Evolutionary conservation across 2,329 filamentous ascomycete genomes (phyloP).

Genomic region (Chrysoporthe deuterocubensis): DNA sequence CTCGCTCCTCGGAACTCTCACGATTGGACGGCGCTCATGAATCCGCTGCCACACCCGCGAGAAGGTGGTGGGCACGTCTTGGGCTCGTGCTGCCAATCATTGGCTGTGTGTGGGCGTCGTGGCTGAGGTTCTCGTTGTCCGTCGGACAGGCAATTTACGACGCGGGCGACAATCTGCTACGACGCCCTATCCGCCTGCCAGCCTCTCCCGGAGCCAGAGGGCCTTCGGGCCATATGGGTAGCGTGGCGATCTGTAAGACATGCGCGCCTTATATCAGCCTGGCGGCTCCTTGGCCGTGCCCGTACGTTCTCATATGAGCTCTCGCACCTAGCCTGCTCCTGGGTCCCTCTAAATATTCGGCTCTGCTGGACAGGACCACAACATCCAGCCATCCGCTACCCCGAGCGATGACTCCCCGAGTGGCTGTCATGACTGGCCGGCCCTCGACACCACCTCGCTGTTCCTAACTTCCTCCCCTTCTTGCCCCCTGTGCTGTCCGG

Average conservation of each 20-base stretch:
- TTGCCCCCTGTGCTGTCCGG: constrained; percentile 15
- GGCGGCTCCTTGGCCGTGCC: not conserved
- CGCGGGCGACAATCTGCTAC: not conserved
- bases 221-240: not conserved
- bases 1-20: constrained; percentile 4
- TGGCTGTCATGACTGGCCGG: constrained; percentile 12
- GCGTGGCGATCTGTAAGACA: constrained; percentile 7
- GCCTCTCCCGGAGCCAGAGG: not conserved
- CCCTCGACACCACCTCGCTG: constrained; percentile 5
- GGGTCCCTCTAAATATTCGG: not conserved
- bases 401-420: not conserved
- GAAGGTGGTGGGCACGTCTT: constrained; percentile 4
- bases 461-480: constrained; percentile 6
- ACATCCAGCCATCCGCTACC: not conserved
- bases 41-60: constrained; percentile 14
- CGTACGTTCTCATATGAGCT: not conserved
- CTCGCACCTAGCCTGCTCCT: not conserved
- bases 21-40: constrained; percentile 17
- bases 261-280: constrained; percentile 18
- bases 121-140: not conserved
- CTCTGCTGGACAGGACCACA: constrained; percentile 9
- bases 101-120: not conserved
- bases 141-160: constrained; percentile 8
- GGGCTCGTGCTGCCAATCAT: not conserved
- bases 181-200: not conserved